Evolutionary conservation across 306 rosid genomes (phyloP).

Genomic region (Cicer cuneatum): DNA sequence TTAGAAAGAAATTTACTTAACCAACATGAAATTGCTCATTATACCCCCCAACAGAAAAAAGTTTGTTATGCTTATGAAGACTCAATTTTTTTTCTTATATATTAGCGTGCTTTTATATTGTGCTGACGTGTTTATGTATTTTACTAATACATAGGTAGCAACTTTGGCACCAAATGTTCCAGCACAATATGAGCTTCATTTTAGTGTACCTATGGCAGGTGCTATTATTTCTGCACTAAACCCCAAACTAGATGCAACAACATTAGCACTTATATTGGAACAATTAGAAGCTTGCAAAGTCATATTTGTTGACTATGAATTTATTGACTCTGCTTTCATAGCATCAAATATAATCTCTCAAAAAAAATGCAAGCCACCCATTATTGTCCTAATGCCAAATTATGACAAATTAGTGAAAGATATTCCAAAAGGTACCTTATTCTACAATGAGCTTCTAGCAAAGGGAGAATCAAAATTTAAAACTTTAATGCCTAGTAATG

Average conservation of each 20-base stretch:
- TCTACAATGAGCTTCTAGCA: slow-evolving; percentile 54
- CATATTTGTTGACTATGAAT: slow-evolving; percentile 65
- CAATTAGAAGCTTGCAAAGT: slow-evolving; percentile 65
- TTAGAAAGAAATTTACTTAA: no score
- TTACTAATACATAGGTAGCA: slow-evolving; percentile 57
- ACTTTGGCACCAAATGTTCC: slow-evolving; percentile 84
- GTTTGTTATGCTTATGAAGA: not conserved
- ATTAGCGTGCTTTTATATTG: no score
- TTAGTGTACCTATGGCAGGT: slow-evolving; percentile 84
- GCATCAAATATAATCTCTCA: slow-evolving; percentile 49
- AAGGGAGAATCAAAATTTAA: slow-evolving; percentile 49
- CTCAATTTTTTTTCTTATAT: not conserved
- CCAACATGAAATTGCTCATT: not conserved
- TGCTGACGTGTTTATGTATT: no score
- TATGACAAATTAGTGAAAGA: slow-evolving; percentile 36
- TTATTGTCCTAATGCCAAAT: slow-evolving; percentile 58
- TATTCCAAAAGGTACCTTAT: slow-evolving; percentile 46
- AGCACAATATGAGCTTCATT: slow-evolving; percentile 81
- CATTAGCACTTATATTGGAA: slow-evolving; percentile 59
- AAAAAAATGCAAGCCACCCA: slow-evolving; percentile 56
- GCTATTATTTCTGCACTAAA: slow-evolving; percentile 77
- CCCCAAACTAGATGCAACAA: slow-evolving; percentile 55
- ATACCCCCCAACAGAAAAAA: not conserved
- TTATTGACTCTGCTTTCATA: slow-evolving; percentile 53
- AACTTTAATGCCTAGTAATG: slow-evolving; percentile 48